Conservation (phyloP, 441 rosid species). For the Pelargonium myrrhifolium region DNA sequence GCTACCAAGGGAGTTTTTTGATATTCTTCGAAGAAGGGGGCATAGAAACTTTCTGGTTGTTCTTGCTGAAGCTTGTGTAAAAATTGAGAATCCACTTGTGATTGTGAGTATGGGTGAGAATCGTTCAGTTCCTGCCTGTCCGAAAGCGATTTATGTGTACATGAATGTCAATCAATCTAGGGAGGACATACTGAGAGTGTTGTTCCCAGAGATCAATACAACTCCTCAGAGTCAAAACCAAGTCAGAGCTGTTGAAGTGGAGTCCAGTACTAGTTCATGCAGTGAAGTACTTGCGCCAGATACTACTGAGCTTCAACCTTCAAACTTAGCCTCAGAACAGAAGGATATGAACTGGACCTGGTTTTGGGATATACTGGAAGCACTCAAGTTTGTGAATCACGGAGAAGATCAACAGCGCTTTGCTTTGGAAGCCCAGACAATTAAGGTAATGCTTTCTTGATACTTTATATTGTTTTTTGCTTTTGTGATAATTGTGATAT, state of each 20-base stretch:
- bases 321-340: background rate
- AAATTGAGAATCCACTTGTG: slow-evolving; percentile 22
- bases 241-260: background rate
- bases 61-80: slow-evolving; percentile 31
- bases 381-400: background rate
- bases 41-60: background rate
- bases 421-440: slow-evolving; percentile 2
- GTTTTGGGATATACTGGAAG: slow-evolving; percentile 16
- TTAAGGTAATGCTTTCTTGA: slow-evolving; percentile 17
- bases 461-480: background rate
- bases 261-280: background rate
- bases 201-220: slow-evolving; percentile 21
- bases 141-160: slow-evolving; percentile 30
- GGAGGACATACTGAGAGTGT: slow-evolving; percentile 20
- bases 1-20: slow-evolving; percentile 27
- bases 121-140: background rate
- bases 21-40: slow-evolving; percentile 14
- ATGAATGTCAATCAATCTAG: slow-evolving; percentile 22
- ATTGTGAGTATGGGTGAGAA: slow-evolving; percentile 12
- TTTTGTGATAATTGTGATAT: background rate
- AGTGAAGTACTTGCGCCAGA: background rate
- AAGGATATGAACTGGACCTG: background rate
- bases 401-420: slow-evolving; percentile 3
- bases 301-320: background rate
- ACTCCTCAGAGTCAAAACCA: background rate